Conservation (phyloP, 2,329 filamentous ascomycete species). For the Penicillium freii region DNA sequence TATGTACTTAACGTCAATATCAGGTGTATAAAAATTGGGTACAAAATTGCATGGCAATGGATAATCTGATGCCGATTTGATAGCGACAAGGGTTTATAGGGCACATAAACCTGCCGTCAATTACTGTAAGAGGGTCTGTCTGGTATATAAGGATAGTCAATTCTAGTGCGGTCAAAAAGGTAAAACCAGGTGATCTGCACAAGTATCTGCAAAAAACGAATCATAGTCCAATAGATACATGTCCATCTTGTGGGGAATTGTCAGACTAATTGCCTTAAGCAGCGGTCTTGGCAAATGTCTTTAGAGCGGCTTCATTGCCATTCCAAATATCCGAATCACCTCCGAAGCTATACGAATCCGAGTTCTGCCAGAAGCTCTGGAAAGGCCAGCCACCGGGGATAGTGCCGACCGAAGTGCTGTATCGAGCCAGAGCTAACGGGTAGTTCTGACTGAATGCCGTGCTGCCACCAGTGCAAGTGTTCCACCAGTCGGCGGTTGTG, state of each 20-base stretch:
- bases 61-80: too few relatives aligned
- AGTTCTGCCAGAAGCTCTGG: conserved; percentile 58
- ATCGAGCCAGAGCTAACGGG: conserved; percentile 52
- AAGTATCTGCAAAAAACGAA: neutral
- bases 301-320: conserved; percentile 39
- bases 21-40: too few relatives aligned
- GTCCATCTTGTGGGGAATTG: neutral
- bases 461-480: conserved; percentile 52
- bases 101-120: too few relatives aligned
- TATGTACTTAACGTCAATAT: too few relatives aligned
- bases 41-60: too few relatives aligned
- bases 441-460: conserved; percentile 47
- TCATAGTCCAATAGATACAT: neutral
- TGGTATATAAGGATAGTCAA: neutral
- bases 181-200: neutral
- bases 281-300: conserved; percentile 27
- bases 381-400: conserved; percentile 54
- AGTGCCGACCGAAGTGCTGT: conserved; percentile 42
- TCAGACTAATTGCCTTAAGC: neutral
- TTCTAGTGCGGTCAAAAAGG: neutral
- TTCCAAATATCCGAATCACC: conserved; percentile 56
- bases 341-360: conserved; percentile 50
- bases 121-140: too few relatives aligned
- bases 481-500: conserved; percentile 56
- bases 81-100: too few relatives aligned